Base-by-base conservation (phyloP, 345 rosid genomes). In the Capsella bursapastoris region DNA sequence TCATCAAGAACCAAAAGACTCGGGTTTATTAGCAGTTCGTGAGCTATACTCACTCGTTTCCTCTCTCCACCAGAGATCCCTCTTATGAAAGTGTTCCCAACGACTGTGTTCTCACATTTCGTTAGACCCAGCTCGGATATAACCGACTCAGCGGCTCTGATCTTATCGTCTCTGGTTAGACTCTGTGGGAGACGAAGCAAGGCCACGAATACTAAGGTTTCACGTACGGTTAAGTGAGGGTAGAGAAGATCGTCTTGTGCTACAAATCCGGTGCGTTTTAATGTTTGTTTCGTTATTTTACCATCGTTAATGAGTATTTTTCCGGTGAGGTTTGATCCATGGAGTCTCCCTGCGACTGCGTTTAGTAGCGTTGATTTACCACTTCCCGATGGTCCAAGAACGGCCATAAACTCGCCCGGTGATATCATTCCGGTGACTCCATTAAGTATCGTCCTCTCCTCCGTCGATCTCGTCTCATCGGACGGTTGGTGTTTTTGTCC, bases 311-410 rank as follows among this genome's bases (percentile, higher is more conserved):
- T 83, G 8, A 91, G 88, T 27, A 94, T 82, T 5, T 91, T 84
- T 41, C 98, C 97, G 2, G 91, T 72, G 76, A 87, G 81, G 1
- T 79, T 78, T 27, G 77, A 56, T 2, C 87, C 86, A 18, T 81
- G 88, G 56, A 86, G 87, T 63, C 98, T 84, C 34, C 98, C 97
- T 0, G 93, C 86, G 0, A 94, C 71, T 2, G 90, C 93, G 80
- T 88, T 89, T 1, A 94, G 84, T 29, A 94, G 79, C 31, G 98
- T 88, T 1, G 98, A 94, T 74, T 94, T 94, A 0, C 98, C 98
- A 34, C 98, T 85, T n/a, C 98, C 98, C 0, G 97, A 94, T 0
- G 98, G 98, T 2, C 98, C 98, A 4, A 94, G 89, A 68, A 94
- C 65, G 45, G 98, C 97, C 76, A 94, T 81, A 74, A 89, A 84